Evolutionary conservation across 2,329 filamentous ascomycete species (phyloP).

Genomic region (Penicillium decumbens): DNA sequence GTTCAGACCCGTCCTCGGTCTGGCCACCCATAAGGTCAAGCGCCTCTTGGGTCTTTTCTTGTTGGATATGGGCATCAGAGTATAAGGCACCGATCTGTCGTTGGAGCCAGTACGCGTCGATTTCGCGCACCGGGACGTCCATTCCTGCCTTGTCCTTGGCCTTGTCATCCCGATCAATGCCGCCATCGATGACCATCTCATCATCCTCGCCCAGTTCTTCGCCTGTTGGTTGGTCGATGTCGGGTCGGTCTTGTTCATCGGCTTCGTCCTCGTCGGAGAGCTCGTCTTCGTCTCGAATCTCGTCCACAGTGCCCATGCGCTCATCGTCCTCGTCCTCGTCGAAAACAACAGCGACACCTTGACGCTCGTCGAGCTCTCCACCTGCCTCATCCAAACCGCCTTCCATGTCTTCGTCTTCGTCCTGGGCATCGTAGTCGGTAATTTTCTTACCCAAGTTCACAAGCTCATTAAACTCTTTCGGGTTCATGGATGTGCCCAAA

Average conservation of each 20-base stretch:
- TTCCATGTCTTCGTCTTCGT: slow-evolving; percentile 85
- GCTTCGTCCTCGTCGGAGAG: slow-evolving; percentile 70
- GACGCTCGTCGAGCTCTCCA: slow-evolving; percentile 81
- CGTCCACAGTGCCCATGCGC: slow-evolving; percentile 69
- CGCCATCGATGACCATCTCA: slow-evolving; percentile 78
- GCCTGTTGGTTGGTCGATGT: slow-evolving; percentile 43
- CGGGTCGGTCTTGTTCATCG: slow-evolving; percentile 57
- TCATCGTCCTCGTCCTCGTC: slow-evolving; percentile 87
- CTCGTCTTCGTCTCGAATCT: slow-evolving; percentile 72
- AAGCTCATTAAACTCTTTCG: slow-evolving; percentile 94
- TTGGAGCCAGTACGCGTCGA: slow-evolving; percentile 97
- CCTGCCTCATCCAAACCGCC: slow-evolving; percentile 63
- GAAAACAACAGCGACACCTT: slow-evolving; percentile 96
- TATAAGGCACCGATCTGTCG: slow-evolving; percentile 85
- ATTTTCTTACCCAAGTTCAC: slow-evolving; percentile 98
- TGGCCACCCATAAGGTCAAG: slow-evolving; percentile 76
- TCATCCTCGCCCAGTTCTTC: slow-evolving; percentile 51
- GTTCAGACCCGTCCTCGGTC: slow-evolving; percentile 70
- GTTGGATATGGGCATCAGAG: slow-evolving; percentile 84
- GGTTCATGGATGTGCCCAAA: slow-evolving; percentile 71
- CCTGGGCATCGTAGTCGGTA: slow-evolving; percentile 94
- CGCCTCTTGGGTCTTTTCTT: slow-evolving; percentile 83
- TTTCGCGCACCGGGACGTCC: slow-evolving; percentile 75
- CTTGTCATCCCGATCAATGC: slow-evolving; percentile 43
- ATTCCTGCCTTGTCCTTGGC: slow-evolving; percentile 45